Conservation (phyloP, 140 eudicot genomes). For the Artemisia princeps region DNA sequence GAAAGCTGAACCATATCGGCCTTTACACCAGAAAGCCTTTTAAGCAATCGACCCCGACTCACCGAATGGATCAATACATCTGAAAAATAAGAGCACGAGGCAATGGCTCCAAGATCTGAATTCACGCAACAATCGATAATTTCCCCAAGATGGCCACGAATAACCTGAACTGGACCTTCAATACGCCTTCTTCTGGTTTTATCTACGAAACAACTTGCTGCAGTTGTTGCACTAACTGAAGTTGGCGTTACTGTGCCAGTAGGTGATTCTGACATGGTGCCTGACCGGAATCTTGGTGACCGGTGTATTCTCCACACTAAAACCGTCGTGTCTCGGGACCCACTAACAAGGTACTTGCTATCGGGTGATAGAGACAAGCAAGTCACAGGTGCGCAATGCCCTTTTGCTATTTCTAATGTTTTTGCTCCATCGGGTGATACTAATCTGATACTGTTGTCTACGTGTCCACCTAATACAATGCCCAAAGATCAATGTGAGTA, state of each 20-base stretch:
- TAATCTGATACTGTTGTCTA: slow-evolving; percentile 82
- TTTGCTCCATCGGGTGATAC: slow-evolving; percentile 87
- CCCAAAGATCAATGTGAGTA: no score
- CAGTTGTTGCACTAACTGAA: slow-evolving; percentile 41
- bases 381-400: slow-evolving; percentile 93
- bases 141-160: slow-evolving; percentile 91
- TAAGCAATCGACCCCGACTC: slow-evolving; percentile 71
- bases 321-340: slow-evolving; percentile 81
- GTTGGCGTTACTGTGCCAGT: slow-evolving; percentile 48
- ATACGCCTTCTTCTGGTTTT: slow-evolving; percentile 56
- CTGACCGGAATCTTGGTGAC: slow-evolving; percentile 43
- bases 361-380: slow-evolving; percentile 76
- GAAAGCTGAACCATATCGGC: slow-evolving; percentile 76
- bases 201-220: slow-evolving; percentile 42
- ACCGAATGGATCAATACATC: slow-evolving; percentile 78
- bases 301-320: slow-evolving; percentile 85
- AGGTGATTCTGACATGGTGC: slow-evolving; percentile 46
- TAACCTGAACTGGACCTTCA: slow-evolving; percentile 88
- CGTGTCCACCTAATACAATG: slow-evolving; percentile 70
- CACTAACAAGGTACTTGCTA: slow-evolving; percentile 79
- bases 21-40: slow-evolving; percentile 59
- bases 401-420: slow-evolving; percentile 87
- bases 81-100: slow-evolving; percentile 66
- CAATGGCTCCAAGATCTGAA: slow-evolving; percentile 83
- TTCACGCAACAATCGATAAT: slow-evolving; percentile 61